phyloP scores from a whole-genome alignment of 2,329 filamentous ascomycete species.

The Pseudocercospora vitis region DNA sequence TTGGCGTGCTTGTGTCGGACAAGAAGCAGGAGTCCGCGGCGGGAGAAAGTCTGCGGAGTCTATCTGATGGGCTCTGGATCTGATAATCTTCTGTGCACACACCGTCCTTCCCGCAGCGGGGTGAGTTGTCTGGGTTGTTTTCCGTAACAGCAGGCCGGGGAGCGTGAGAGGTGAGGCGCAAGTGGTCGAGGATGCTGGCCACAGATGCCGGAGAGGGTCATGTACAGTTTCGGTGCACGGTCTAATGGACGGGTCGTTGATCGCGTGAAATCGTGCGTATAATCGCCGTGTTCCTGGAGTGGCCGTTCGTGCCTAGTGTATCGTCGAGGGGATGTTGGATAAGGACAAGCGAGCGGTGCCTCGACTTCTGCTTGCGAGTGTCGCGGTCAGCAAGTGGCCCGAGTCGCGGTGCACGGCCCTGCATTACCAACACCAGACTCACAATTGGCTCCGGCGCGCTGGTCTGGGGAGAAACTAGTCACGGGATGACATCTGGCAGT shows the following conservation, averaged over 20 bases:
- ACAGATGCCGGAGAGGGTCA: background rate
- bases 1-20: constrained; percentile 10
- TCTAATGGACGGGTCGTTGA: no score
- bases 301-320: background rate
- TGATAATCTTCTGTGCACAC: background rate
- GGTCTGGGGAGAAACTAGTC: background rate
- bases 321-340: constrained; percentile 3
- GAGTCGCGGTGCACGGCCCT: background rate
- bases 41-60: constrained; percentile 19
- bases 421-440: background rate
- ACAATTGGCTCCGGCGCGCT: background rate
- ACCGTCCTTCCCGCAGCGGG: background rate
- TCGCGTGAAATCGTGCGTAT: background rate
- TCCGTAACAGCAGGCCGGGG: background rate
- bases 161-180: background rate
- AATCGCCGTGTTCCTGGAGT: background rate
- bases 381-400: constrained; percentile 1
- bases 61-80: constrained; percentile 18
- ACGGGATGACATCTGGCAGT: background rate
- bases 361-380: background rate
- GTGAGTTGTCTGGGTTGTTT: background rate
- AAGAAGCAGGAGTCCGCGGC: background rate
- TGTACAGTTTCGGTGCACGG: no score
- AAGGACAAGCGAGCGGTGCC: background rate
- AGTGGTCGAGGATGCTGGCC: background rate